Conservation (phyloP, 2,329 filamentous ascomycete species). For the Aspergillus alliaceus region DNA sequence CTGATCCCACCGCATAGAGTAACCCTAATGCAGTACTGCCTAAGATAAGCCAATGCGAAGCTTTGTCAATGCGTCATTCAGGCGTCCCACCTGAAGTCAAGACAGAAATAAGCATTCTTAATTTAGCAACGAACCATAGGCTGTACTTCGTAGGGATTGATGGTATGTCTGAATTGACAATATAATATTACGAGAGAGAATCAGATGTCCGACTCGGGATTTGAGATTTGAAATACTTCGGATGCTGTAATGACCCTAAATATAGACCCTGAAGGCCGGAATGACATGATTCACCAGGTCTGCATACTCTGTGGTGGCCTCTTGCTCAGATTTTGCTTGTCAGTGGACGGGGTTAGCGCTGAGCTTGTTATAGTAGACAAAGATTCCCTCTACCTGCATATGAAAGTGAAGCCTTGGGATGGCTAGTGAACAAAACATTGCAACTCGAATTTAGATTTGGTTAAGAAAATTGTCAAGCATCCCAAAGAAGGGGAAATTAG, state of each 20-base stretch:
- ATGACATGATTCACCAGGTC: no score
- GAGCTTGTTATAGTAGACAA: no score
- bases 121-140: background rate
- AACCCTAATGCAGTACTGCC: background rate
- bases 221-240: background rate
- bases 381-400: no score
- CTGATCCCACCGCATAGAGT: background rate
- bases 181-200: background rate
- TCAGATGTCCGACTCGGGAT: background rate
- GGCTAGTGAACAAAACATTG: no score
- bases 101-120: background rate
- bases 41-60: background rate
- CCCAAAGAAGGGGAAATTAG: no score
- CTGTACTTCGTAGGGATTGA: background rate
- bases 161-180: background rate
- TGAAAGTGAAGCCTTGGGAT: no score
- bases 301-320: no score
- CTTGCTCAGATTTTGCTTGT: no score
- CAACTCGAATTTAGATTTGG: no score
- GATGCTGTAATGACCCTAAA: background rate
- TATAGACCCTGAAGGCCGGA: no score
- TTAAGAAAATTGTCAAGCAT: no score
- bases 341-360: no score
- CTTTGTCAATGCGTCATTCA: background rate
- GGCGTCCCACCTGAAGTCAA: background rate